Base-by-base conservation (phyloP, 2,329 filamentous ascomycete species). In the Aspergillus aculeatus region DNA sequence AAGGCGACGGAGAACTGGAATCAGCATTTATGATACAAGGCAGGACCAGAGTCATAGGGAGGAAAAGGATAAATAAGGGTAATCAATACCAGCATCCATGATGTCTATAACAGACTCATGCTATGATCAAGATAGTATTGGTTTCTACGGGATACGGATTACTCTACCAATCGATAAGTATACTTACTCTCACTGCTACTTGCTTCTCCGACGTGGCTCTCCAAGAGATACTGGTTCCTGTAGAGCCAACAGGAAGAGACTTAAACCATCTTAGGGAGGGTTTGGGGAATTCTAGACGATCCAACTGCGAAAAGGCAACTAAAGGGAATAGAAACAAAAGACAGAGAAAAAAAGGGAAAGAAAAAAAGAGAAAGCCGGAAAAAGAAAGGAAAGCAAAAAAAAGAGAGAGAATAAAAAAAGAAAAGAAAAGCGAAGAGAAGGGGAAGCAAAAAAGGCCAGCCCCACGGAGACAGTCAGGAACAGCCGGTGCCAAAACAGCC, bases 381-480 rank as follows among this genome's bases (percentile, higher is more conserved):
- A 50, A 26, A 29, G n/a, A 50, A 24, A 26, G 19, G 31, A 29
- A 11, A 56, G 5, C 1, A 5, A 5, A 48, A 31, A 54, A n/a
- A 50, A 56, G 58, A 58, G 16, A 14, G 7, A n/a, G 47, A 32
- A 10, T 16, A 32, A 41, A 48, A 35, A 49, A 51, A 41, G n/a
- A 32, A 57, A 53, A 44, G 52, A 41, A 50, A 50, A 16, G 57
- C n/a, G 38, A n/a, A 51, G 41, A n/a, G 48, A 62, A 53, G 24
- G 47, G 47, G 41, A 53, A 50, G 44, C 53, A 55, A 49, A 55
- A 49, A 26, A 38, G 31, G 52, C 41, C 26, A 57, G 63, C 61
- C 58, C 61, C 61, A 63, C 61, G 54, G 61, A 52, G 55, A 63
- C 61, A 50, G 52, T 54, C 60, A 64, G 61, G 59, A 64, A 64